These are phyloP conservation scores for Didymella pomorum DNA, from an alignment of 2,329 filamentous ascomycete species.

Conservation along the genomic window DNA sequence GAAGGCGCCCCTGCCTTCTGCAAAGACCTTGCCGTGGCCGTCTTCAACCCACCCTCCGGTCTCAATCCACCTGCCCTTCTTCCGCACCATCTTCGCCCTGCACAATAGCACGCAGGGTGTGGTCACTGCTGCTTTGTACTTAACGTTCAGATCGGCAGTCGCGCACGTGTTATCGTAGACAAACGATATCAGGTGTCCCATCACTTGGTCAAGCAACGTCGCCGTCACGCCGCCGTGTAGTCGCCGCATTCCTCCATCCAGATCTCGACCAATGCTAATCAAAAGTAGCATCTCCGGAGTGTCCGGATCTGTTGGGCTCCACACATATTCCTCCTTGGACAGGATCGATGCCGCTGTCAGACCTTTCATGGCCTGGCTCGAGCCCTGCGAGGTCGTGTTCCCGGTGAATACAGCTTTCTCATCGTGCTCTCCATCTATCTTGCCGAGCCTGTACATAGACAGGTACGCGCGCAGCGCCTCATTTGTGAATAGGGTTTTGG, in stretches of 20 bases:
- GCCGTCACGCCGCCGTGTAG: constrained; percentile 40
- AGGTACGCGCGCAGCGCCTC: constrained; percentile 36
- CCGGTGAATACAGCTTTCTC: constrained; percentile 20
- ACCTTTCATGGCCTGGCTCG: neutral
- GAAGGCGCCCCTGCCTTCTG: constrained; percentile 31
- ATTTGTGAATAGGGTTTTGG: constrained; percentile 34
- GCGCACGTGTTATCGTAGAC: constrained; percentile 24
- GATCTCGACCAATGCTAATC: constrained; percentile 29
- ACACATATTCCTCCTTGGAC: constrained; percentile 24
- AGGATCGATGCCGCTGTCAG: constrained; percentile 4
- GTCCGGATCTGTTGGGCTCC: constrained; percentile 23
- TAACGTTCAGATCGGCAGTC: constrained; percentile 36
- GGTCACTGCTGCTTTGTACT: constrained; percentile 33
- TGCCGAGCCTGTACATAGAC: constrained; percentile 31
- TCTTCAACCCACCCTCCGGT: constrained; percentile 35
- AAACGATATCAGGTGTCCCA: constrained; percentile 32
- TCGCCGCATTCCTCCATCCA: constrained; percentile 32
- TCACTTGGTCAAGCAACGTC: constrained; percentile 38
- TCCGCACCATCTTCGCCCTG: constrained; percentile 31
- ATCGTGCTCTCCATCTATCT: constrained; percentile 10
- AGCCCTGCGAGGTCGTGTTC: constrained; percentile 8
- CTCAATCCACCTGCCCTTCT: constrained; percentile 36
- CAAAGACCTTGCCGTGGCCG: constrained; percentile 35
- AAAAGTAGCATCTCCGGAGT: constrained; percentile 32
- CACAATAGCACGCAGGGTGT: constrained; percentile 35